Percentiles rank a stretch among this genome's conserved stretches.
Conservation (phyloP, 1,284 basidiomycete genomes). For the Pseudozyma hubeiensis region DNA sequence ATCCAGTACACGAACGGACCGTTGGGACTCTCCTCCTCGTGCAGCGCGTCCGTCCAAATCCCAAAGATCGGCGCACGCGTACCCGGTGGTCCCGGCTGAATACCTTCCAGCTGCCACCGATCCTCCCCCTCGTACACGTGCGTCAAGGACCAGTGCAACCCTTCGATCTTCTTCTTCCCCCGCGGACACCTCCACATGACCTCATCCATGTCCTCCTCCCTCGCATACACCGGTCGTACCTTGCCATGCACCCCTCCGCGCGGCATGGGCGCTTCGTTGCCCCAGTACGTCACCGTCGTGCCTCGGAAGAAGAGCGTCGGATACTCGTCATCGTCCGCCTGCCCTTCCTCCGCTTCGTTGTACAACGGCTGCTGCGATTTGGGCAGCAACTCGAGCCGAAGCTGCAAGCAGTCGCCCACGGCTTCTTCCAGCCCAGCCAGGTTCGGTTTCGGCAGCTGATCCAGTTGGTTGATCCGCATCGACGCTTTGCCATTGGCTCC, state of each 20-base stretch:
- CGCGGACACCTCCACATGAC: conserved; percentile 20
- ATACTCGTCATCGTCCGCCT: conserved; percentile 33
- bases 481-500: conserved; percentile 7
- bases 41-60: conserved; percentile 50
- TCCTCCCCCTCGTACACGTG: conserved; percentile 57
- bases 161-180: conserved; percentile 36
- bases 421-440: conserved; percentile 47
- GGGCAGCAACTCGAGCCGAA: conserved; percentile 50
- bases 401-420: conserved; percentile 53
- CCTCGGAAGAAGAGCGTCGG: conserved; percentile 53
- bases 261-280: conserved; percentile 43
- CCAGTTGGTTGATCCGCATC: background rate
- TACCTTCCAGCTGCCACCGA: conserved; percentile 48
- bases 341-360: conserved; percentile 25
- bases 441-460: conserved; percentile 20
- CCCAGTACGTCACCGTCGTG: conserved; percentile 48
- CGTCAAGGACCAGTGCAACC: conserved; percentile 49
- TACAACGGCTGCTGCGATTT: conserved; percentile 35
- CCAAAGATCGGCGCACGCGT: conserved; percentile 53
- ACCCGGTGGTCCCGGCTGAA: conserved; percentile 53
- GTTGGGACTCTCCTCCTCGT: conserved; percentile 43
- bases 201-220: conserved; percentile 33
- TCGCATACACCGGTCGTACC: conserved; percentile 44
- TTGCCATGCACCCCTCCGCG: conserved; percentile 43
- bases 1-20: conserved; percentile 51